These are phyloP conservation scores for Brachypodium distachyon DNA, from an alignment of 202 grass and related monocot species.

Conservation along the genomic window DNA sequence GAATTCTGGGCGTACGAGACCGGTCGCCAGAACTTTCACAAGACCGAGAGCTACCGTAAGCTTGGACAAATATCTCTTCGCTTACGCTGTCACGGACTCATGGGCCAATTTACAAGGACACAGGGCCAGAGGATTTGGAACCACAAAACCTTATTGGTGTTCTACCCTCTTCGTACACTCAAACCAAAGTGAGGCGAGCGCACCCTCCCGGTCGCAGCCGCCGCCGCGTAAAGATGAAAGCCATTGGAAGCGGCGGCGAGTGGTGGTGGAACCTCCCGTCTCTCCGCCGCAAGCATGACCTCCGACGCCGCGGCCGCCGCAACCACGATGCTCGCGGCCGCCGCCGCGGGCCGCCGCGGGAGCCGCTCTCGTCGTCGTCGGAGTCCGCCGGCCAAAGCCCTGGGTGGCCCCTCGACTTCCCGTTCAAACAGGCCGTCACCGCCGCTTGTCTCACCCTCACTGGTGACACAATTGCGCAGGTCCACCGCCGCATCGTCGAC, in stretches of 20 bases:
- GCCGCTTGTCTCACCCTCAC: slow-evolving; percentile 80
- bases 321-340: slow-evolving; percentile 37
- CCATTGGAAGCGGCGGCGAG: slow-evolving; percentile 36
- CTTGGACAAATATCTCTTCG: neutral
- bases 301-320: slow-evolving; percentile 33
- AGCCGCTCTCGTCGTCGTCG: slow-evolving; percentile 56
- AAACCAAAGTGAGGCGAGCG: too few species aligned
- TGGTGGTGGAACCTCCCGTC: slow-evolving; percentile 50
- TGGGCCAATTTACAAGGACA: slow-evolving; percentile 1
- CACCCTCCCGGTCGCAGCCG: neutral
- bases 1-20: too few species aligned
- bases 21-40: too few species aligned
- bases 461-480: slow-evolving; percentile 86
- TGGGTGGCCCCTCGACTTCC: slow-evolving; percentile 50
- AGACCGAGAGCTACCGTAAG: too few species aligned
- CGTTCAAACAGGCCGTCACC: slow-evolving; percentile 64
- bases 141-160: slow-evolving; percentile 2
- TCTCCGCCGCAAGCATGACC: slow-evolving; percentile 31
- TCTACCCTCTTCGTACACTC: slow-evolving; percentile 2
- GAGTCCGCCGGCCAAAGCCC: slow-evolving; percentile 41
- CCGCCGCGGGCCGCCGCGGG: slow-evolving; percentile 18
- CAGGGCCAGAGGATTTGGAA: neutral
- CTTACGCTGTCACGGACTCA: neutral
- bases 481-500: slow-evolving; percentile 45
- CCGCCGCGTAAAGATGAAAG: slow-evolving; percentile 23